Percentiles rank a stretch among this genome's conserved stretches.
Evolutionary conservation across 441 rosid genomes (phyloP).

Genomic region (Gossypium gossypioides): DNA sequence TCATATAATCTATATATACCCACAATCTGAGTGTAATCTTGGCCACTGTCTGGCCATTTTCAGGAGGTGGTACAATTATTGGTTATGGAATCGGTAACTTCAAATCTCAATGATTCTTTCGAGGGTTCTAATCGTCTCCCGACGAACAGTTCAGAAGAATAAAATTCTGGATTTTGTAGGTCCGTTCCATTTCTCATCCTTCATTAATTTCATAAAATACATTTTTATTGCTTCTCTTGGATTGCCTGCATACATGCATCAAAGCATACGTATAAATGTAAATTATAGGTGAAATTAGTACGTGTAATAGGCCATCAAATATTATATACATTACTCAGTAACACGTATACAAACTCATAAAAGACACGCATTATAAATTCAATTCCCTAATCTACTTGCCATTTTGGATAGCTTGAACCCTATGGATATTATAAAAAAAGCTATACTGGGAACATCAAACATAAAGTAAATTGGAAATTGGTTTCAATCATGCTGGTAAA

Average conservation of each 20-base stretch:
- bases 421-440: neutral
- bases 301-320: neutral
- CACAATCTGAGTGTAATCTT: neutral
- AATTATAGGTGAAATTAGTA: neutral
- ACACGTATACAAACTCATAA: neutral
- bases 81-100: slow-evolving; percentile 19
- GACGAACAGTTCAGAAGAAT: slow-evolving; percentile 67
- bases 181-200: slow-evolving; percentile 15
- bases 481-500: neutral
- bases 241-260: neutral
- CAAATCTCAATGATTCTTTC: slow-evolving; percentile 32
- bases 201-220: neutral
- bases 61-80: neutral
- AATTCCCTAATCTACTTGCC: neutral
- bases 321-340: neutral
- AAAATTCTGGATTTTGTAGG: slow-evolving; percentile 84
- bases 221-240: neutral
- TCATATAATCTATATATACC: neutral
- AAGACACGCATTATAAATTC: neutral
- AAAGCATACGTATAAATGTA: neutral
- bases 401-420: neutral
- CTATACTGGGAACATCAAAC: neutral
- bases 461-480: neutral
- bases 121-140: slow-evolving; percentile 71
- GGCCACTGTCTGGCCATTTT: neutral